Percentiles rank a stretch among this genome's conserved stretches.
Evolutionary conservation across 1,284 basidiomycete genomes (phyloP).

Genomic region (Ceratobasidium sp.): DNA sequence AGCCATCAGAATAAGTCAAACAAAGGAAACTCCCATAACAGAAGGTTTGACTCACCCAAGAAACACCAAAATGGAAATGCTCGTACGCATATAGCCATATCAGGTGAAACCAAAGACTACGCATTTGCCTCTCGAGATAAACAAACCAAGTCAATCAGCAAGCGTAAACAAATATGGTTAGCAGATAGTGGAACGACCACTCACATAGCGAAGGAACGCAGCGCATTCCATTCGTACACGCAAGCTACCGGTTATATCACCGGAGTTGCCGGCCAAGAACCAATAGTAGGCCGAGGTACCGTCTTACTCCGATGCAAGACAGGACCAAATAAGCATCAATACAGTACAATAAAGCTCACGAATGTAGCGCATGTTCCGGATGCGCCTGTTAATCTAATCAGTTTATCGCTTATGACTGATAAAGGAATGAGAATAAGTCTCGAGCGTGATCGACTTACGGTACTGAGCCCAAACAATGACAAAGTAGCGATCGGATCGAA

Average conservation of each 20-base stretch:
- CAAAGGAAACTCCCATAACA: too few species aligned
- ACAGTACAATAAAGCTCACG: constrained; percentile 43
- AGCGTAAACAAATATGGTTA: background rate
- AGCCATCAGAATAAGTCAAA: too few species aligned
- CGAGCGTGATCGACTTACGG: too few species aligned
- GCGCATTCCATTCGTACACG: background rate
- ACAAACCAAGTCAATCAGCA: too few species aligned
- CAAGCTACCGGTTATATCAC: background rate
- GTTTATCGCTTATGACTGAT: constrained; percentile 18
- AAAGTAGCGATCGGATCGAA: too few species aligned
- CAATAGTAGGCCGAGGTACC: constrained; percentile 30
- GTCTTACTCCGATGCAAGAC: constrained; percentile 39
- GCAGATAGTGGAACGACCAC: constrained; percentile 14
- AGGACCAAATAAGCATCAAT: constrained; percentile 15
- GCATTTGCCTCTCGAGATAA: too few species aligned
- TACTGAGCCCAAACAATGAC: constrained; percentile 43
- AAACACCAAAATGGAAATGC: too few species aligned
- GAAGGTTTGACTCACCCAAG: too few species aligned
- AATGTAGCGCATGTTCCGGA: constrained; percentile 50
- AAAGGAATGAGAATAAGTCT: too few species aligned
- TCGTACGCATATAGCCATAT: too few species aligned
- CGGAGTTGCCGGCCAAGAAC: constrained; percentile 11
- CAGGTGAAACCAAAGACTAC: too few species aligned
- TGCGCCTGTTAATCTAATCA: constrained; percentile 51
- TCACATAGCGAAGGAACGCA: background rate